Evolutionary conservation across 257 asterid species (phyloP).

Genomic region (Mitragyna speciosa): DNA sequence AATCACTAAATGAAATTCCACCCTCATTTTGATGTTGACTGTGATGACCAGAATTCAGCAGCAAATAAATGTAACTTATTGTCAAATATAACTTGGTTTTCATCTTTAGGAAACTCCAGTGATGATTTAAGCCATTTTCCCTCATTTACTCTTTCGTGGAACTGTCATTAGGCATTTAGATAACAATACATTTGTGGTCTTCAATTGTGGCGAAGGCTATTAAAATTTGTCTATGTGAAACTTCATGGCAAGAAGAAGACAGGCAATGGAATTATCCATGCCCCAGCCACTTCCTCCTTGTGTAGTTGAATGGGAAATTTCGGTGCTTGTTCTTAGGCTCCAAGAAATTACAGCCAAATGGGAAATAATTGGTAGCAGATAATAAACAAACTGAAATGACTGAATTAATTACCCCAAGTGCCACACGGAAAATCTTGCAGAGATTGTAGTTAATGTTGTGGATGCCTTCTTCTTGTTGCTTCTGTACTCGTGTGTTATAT

Average conservation of each 20-base stretch:
- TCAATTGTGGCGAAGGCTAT: neutral
- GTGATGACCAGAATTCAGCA: neutral
- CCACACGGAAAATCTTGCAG: neutral
- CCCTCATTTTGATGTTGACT: neutral
- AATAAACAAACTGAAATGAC: neutral
- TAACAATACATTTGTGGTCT: neutral
- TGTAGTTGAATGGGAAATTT: neutral
- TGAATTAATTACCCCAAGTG: neutral
- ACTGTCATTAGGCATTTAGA: neutral
- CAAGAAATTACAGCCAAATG: neutral
- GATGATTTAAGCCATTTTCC: neutral
- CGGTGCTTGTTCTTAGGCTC: neutral
- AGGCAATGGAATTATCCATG: neutral
- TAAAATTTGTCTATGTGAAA: neutral
- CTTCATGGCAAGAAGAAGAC: neutral
- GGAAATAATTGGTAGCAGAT: neutral
- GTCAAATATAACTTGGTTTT: neutral
- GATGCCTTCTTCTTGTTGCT: neutral
- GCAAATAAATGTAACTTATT: neutral
- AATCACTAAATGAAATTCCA: neutral
- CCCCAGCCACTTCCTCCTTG: neutral
- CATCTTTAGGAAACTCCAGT: neutral
- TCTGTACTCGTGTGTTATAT: neutral
- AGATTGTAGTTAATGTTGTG: neutral
- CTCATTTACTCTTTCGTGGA: neutral